Evolutionary conservation across 805 yeast genomes (phyloP).

Genomic region (Priceomyces fermenticarens): DNA sequence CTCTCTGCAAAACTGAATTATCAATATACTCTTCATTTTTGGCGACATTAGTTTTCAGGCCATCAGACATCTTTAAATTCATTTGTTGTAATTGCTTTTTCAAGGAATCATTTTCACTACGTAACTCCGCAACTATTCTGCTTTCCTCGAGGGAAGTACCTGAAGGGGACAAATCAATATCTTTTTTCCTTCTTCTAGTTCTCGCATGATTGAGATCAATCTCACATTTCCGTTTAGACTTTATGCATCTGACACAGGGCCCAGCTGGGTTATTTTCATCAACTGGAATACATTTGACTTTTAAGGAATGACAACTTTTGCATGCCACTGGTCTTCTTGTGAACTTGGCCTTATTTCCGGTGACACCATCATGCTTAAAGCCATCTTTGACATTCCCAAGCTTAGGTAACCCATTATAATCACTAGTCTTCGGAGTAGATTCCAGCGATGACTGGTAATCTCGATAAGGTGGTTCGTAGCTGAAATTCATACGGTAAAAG

Average conservation of each 20-base stretch:
- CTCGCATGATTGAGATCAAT: constrained; percentile 61
- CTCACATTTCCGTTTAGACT: constrained; percentile 61
- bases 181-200: constrained; percentile 41
- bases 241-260: constrained; percentile 73
- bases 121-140: constrained; percentile 18
- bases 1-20: constrained; percentile 41
- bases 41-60: background rate
- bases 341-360: constrained; percentile 2
- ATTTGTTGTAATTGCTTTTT: constrained; percentile 12
- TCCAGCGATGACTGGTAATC: constrained; percentile 2
- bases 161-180: constrained; percentile 7
- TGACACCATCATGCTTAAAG: background rate
- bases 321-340: constrained; percentile 41
- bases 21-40: constrained; percentile 15
- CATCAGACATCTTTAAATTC: background rate
- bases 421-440: background rate
- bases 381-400: background rate
- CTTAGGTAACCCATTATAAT: background rate
- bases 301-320: constrained; percentile 74
- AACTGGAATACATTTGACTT: constrained; percentile 80
- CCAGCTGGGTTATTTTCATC: constrained; percentile 55
- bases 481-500: too few species aligned
- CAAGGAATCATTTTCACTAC: constrained; percentile 16
- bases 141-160: constrained; percentile 5
- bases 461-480: background rate